Evolutionary conservation across 1,284 basidiomycete genomes (phyloP).

Genomic region (Tilletia horrida): DNA sequence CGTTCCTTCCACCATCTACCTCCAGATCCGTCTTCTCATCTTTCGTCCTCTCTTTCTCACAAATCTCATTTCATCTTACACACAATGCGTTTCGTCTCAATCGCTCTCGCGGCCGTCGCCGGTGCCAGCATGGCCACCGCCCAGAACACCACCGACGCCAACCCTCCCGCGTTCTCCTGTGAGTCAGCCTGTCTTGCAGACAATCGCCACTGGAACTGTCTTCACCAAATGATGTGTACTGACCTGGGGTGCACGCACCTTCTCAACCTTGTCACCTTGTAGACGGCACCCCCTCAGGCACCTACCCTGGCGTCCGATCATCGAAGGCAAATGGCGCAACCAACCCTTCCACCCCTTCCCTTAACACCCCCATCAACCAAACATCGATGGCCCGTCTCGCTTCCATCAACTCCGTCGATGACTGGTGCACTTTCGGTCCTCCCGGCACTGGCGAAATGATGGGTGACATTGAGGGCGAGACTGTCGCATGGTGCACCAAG

Average conservation of each 20-base stretch:
- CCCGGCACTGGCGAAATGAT: conserved; percentile 59
- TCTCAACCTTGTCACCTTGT: not conserved
- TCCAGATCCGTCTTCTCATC: not conserved
- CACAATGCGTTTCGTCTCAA: conserved; percentile 11
- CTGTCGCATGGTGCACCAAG: conserved; percentile 72
- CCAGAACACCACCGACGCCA: not conserved
- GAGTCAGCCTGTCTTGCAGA: not conserved
- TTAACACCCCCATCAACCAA: conserved; percentile 52
- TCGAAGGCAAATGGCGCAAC: conserved; percentile 39
- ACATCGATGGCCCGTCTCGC: conserved; percentile 47
- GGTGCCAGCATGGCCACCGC: not conserved
- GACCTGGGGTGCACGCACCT: too few relatives aligned
- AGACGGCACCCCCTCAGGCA: conserved; percentile 38
- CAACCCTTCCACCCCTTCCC: conserved; percentile 41
- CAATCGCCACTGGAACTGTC: not conserved
- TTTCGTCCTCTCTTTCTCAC: not conserved
- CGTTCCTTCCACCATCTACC: too few relatives aligned
- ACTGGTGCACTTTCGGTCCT: conserved; percentile 54
- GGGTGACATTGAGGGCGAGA: conserved; percentile 66
- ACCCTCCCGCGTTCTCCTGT: too few relatives aligned
- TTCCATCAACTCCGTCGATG: conserved; percentile 50
- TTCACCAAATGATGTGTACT: not conserved
- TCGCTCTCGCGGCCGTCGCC: conserved; percentile 9
- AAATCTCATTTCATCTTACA: not conserved
- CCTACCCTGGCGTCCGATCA: conserved; percentile 42